phyloP scores from a whole-genome alignment of 2,329 filamentous ascomycete genomes.

The Colletotrichum sp. region DNA sequence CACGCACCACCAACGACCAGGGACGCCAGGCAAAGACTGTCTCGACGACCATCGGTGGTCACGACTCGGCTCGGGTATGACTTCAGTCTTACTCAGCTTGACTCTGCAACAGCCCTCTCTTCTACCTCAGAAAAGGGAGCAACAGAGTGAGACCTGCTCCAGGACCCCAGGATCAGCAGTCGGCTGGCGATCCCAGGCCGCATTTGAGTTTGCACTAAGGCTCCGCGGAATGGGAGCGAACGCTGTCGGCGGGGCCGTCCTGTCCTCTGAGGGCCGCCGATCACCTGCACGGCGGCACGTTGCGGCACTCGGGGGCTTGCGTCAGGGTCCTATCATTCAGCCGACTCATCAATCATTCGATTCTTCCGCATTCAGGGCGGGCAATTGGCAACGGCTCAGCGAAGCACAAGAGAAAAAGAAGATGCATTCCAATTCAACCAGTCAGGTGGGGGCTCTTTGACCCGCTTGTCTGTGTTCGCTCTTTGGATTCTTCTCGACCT shows the following conservation, averaged over 20 bases:
- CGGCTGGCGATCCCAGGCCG: not conserved
- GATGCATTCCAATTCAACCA: not conserved
- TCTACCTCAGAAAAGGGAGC: not conserved
- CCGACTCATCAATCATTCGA: not conserved
- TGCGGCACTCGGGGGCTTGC: not conserved
- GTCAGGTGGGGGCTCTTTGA: not conserved
- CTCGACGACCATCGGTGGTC: not conserved
- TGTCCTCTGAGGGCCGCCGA: not conserved
- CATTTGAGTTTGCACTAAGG: not conserved
- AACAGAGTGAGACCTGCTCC: not conserved
- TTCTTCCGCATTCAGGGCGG: not conserved
- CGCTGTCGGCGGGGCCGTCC: not conserved
- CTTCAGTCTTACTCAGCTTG: not conserved
- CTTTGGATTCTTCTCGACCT: not conserved
- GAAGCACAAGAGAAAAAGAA: not conserved
- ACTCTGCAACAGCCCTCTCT: not conserved
- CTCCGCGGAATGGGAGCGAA: not conserved
- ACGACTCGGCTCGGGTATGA: not conserved
- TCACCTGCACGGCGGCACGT: not conserved
- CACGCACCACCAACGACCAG: not conserved
- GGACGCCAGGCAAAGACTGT: not conserved
- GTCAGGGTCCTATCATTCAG: not conserved
- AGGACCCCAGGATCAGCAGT: not conserved
- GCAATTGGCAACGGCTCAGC: not conserved
- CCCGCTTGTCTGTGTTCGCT: not conserved